Base-by-base conservation (phyloP, 495 filamentous ascomycete genomes). In the Aspergillus sclerotiicarbonarius region DNA sequence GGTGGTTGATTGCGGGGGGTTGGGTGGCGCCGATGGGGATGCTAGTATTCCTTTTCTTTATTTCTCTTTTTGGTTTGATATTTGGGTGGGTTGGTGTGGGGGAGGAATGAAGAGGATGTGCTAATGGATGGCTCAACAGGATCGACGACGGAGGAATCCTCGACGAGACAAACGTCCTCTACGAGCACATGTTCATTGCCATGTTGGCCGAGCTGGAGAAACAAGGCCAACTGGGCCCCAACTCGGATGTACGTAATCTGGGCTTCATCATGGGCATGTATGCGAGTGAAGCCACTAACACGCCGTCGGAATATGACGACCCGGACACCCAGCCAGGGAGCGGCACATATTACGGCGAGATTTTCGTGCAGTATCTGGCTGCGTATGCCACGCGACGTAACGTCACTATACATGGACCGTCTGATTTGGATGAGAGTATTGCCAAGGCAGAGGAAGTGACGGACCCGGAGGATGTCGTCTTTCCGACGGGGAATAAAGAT, bases 201-300 rank as follows among this genome's bases (percentile, higher is more conserved):
- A 65, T 69, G 51, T 61, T 75, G 20, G 60, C 64, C 16, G 64
- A 48, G 4, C 62, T 79, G 19, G 60, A 68, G n/a, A 47, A 61
- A 8, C 44, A 61, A 7, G 47, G 43, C 3, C 58, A 74, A 7
- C 60, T 77, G 18, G 63, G 61, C 4, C 47, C 67, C 3, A 59
- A 68, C 19, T 67, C 68, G 6, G 65, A 72, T 19, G 59, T 79
- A 21, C 67, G 69, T 31, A 71, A 72, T 37, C 33, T 77, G 8
- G 64, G 60, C n/a, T 32, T 69, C 12, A 53, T 75, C 8, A 67
- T 75, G 63, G 57, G 53, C 0, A 8, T 67, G 15, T 60, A 65
- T 31, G 61, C 69, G 46, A 32, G 60, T 4, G 44, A 49, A 16
- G 53, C 39, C 30, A 10, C 25, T 16, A 37, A 44, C 8, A 13